Conservation (phyloP, 2,329 filamentous ascomycete genomes). For the Pyrenophora teres region DNA sequence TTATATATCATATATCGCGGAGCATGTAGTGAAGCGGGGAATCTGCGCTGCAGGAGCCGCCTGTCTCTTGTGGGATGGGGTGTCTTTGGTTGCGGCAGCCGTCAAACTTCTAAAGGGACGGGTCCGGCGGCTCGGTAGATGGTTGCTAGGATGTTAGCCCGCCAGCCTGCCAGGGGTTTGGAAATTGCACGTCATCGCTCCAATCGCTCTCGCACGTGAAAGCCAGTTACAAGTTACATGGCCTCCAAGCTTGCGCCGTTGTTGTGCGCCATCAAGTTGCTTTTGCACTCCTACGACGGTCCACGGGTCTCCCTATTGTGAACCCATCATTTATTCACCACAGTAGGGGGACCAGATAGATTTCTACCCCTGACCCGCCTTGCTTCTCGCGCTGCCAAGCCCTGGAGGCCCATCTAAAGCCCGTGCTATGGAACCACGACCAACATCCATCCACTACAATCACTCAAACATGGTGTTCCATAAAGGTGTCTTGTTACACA, state of each 20-base stretch:
- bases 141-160: background rate
- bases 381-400: too few species aligned
- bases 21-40: conserved; percentile 22
- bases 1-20: conserved; percentile 26
- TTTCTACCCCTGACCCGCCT: too few species aligned
- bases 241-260: background rate
- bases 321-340: too few species aligned
- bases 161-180: conserved; percentile 3
- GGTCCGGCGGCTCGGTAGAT: conserved; percentile 24
- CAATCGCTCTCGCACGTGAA: conserved; percentile 20
- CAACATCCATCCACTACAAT: too few species aligned
- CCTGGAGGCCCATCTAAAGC: too few species aligned
- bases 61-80: conserved; percentile 18
- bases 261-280: background rate
- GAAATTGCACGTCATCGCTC: conserved; percentile 18
- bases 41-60: conserved; percentile 18
- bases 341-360: too few species aligned
- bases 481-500: too few species aligned
- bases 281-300: background rate
- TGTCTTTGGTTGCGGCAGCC: conserved; percentile 9
- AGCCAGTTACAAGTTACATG: background rate
- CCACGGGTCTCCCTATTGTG: too few species aligned
- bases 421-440: too few species aligned
- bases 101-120: conserved; percentile 21
- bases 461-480: too few species aligned